Evolutionary conservation across 805 yeast species (phyloP).

Genomic region (Metschnikowia hibisci): DNA sequence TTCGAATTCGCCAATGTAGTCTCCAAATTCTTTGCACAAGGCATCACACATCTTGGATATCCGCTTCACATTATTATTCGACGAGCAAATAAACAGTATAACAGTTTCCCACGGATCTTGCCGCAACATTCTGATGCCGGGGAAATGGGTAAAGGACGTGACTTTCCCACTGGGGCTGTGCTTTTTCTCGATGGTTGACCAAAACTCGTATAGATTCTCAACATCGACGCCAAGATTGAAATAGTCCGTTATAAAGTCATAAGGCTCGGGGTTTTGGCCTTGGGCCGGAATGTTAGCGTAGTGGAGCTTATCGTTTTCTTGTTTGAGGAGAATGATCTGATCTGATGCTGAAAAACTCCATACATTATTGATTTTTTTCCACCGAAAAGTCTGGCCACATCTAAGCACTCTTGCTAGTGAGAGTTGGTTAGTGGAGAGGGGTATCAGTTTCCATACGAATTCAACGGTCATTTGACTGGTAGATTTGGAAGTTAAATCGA

Average conservation of each 20-base stretch:
- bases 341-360: slow-evolving; percentile 66
- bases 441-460: slow-evolving; percentile 12
- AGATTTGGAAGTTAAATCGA: neutral
- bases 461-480: slow-evolving; percentile 15
- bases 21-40: slow-evolving; percentile 69
- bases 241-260: slow-evolving; percentile 56
- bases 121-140: slow-evolving; percentile 78
- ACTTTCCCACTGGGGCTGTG: slow-evolving; percentile 35
- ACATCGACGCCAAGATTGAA: slow-evolving; percentile 63
- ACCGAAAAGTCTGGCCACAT: slow-evolving; percentile 83
- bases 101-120: slow-evolving; percentile 98
- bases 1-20: slow-evolving; percentile 46
- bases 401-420: slow-evolving; percentile 62
- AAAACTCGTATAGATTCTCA: slow-evolving; percentile 49
- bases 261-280: slow-evolving; percentile 24
- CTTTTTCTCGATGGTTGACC: slow-evolving; percentile 54
- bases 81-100: slow-evolving; percentile 86
- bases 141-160: slow-evolving; percentile 38
- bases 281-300: slow-evolving; percentile 41
- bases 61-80: slow-evolving; percentile 92
- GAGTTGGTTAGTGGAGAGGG: slow-evolving; percentile 41
- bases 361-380: slow-evolving; percentile 59
- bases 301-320: slow-evolving; percentile 48
- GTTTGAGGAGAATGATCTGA: slow-evolving; percentile 61
- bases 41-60: slow-evolving; percentile 89